phyloP scores from a whole-genome alignment of 768 basidiomycete genomes.

The Macrolepiota dolichaula region DNA sequence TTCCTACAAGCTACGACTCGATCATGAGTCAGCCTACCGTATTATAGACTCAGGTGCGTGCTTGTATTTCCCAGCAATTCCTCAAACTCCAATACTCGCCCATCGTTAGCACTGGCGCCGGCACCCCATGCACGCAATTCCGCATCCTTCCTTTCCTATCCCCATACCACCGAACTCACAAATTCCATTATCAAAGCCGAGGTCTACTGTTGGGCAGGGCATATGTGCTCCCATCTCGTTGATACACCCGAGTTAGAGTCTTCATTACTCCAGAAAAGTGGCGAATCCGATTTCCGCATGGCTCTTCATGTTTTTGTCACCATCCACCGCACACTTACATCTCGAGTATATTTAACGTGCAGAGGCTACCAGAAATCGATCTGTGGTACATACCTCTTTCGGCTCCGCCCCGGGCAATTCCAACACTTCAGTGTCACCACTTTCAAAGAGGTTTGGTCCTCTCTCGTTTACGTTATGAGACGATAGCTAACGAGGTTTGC shows the following conservation, averaged over 20 bases:
- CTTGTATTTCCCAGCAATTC: no score
- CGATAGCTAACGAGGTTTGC: no score
- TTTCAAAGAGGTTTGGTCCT: not conserved
- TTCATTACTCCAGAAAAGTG: not conserved
- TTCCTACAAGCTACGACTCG: no score
- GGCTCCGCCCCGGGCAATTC: not conserved
- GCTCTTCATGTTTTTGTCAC: not conserved
- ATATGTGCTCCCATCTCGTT: not conserved
- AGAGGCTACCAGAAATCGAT: not conserved
- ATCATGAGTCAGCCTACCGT: no score
- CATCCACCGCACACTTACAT: not conserved
- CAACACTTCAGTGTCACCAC: not conserved
- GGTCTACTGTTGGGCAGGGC: not conserved
- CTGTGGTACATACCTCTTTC: not conserved
- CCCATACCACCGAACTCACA: not conserved
- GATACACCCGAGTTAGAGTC: not conserved
- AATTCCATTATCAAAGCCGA: not conserved
- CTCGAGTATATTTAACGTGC: not conserved
- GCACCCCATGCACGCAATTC: not conserved
- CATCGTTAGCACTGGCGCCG: not conserved
- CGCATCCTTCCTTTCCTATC: not conserved
- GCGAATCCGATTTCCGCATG: not conserved
- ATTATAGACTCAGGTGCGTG: no score
- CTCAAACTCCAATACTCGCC: no score
- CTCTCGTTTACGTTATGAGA: not conserved